Base-by-base conservation (phyloP, 768 basidiomycete species). In the Russula vinacea region DNA sequence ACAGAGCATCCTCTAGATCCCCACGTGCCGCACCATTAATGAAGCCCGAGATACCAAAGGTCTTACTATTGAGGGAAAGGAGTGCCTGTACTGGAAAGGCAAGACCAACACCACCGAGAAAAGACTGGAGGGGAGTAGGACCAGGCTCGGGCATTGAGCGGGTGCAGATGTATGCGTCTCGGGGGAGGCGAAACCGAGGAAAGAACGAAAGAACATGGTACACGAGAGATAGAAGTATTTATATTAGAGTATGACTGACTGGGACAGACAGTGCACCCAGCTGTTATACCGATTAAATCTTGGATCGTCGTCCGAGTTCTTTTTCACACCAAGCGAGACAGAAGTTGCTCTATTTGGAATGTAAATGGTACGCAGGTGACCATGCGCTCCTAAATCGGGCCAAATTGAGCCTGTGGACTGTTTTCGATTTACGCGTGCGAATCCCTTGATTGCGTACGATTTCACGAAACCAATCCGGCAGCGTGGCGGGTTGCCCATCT, bases 31-130 rank as follows among this genome's bases (percentile, higher is more conserved):
- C 78, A 54, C 79, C 76, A 70, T 86, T 82, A 3, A 87, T 68
- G 66, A 86, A 85, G 19, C 84, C 84, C 29, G 84, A 86, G 58
- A 87, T 80, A 1, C 86, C 86, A 65, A 85, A 83, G 53, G 81
- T 78, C 61, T 75, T 77, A 26, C 84, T 83, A 61, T 84, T 86
- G 45, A 84, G 76, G 16, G 83, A 70, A 35, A 84, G 72, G 5
- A 86, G 74, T 17, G 80, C 72, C 67, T 86, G 81, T 3, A 80
- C 79, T 1, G 85, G 77, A 39, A 85, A 56, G 26, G 84, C 73
- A 24, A 87, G 74, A 51, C 79, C 77, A 32, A 83, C 57, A 8
- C 86, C 85, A 19, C 84, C 84, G 24, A 86, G 70, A 60, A 86
- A 77, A 22, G 85, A 83, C 55, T 79, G 77, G 32, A 84, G 68